Base-by-base conservation (phyloP, 352 stramenopile genomes). In the Pilasporangium apinafurcum region DNA sequence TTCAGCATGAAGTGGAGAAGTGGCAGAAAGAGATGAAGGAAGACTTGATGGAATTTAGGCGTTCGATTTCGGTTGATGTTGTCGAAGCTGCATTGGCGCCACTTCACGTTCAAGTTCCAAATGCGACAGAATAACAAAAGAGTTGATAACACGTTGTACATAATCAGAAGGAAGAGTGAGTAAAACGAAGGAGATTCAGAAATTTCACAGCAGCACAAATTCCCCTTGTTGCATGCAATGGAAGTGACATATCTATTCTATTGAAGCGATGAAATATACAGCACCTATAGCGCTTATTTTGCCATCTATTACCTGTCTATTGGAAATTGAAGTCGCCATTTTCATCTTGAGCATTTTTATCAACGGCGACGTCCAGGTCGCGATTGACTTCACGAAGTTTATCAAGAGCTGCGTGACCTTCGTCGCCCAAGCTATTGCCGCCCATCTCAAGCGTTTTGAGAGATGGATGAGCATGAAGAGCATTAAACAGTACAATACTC, bases 381-480 rank as follows among this genome's bases (percentile, higher is more conserved):
- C 40, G 66, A 51, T 89, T 92, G 0, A 59, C 71, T 3, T 53
- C 48, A 14, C 72, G 75, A 37, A 92, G 56, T 22, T 44, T 56
- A 25, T 89, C 74, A 13, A 92, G 66, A 32, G 80, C 80, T 0
- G 53, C 61, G 34, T 81, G 73, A 20, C 80, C 80, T 10, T 66
- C 56, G 41, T 87, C 67, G 7, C 77, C 80, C 1, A 92, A 55
- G 20, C 71, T 85, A 55, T 92, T 92, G 51, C 80, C 80, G 50
- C 80, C 80, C 69, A 92, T 85, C 42, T 92, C 80, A 12, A 90
- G 68, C 20, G 80, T 92, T 53, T 69, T 69, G n/a, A 92, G 67
- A 22, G 72, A 71, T 31, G 67, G 49, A 36, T 89, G 77, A 0
- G 44, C 34, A 55, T 92, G 80, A 13, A 92, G 50, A 20, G 61